A percentile compares a stretch with the other conserved stretches of the same genome.
phyloP scores from a whole-genome alignment of 1,284 basidiomycete species.

The Boletus hoseneyae region DNA sequence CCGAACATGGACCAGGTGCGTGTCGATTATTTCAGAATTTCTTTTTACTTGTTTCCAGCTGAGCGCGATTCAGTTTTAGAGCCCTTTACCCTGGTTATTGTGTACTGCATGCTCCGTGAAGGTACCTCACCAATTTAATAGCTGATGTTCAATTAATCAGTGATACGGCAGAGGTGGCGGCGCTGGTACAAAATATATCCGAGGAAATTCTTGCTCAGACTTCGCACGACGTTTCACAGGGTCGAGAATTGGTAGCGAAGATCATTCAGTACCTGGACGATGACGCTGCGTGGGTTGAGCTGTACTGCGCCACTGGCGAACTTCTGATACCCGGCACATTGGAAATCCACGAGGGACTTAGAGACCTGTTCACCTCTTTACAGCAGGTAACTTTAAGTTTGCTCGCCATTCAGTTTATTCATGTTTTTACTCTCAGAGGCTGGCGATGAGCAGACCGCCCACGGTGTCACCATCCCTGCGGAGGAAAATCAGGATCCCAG shows the following conservation, averaged over 20 bases:
- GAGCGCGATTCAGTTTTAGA: constrained; percentile 48
- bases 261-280: constrained; percentile 59
- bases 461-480: constrained; percentile 36
- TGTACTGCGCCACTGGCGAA: constrained; percentile 66
- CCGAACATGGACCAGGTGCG: constrained; percentile 55
- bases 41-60: constrained; percentile 1
- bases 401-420: not conserved
- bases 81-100: constrained; percentile 57
- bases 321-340: constrained; percentile 50
- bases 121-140: constrained; percentile 40
- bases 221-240: constrained; percentile 26
- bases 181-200: constrained; percentile 52
- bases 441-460: constrained; percentile 17
- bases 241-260: constrained; percentile 41
- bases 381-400: constrained; percentile 37
- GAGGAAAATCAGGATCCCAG: constrained; percentile 73
- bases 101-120: constrained; percentile 72
- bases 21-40: not conserved
- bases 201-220: constrained; percentile 38
- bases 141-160: constrained; percentile 1
- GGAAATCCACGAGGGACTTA: constrained; percentile 36
- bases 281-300: constrained; percentile 61
- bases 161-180: constrained; percentile 54
- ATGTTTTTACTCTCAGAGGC: constrained; percentile 16
- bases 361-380: constrained; percentile 37